phyloP scores from a whole-genome alignment of 2,329 filamentous ascomycete species.

The Aspergillus floridensis region DNA sequence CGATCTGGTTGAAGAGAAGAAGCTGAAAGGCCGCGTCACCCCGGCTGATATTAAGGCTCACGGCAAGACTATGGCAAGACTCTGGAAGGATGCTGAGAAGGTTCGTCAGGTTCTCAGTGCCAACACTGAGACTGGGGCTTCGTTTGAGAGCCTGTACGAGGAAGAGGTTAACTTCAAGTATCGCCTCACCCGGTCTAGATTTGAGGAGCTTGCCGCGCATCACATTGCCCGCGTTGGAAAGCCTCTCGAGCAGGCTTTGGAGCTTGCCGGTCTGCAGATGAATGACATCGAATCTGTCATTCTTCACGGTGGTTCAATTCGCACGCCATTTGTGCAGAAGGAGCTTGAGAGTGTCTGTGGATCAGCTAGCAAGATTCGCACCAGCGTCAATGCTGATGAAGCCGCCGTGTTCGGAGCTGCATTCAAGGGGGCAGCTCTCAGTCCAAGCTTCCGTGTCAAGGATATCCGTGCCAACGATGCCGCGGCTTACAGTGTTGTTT shows the following conservation, averaged over 20 bases:
- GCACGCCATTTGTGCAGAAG: slow-evolving; percentile 93
- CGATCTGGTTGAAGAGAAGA: slow-evolving; percentile 70
- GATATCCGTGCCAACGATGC: slow-evolving; percentile 84
- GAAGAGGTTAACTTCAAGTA: slow-evolving; percentile 93
- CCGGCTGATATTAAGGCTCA: slow-evolving; percentile 59
- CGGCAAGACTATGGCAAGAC: slow-evolving; percentile 80
- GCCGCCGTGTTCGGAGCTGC: slow-evolving; percentile 93
- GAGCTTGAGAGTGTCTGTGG: slow-evolving; percentile 74
- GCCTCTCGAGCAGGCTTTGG: slow-evolving; percentile 72
- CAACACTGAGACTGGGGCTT: slow-evolving; percentile 75
- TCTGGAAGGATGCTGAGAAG: slow-evolving; percentile 90
- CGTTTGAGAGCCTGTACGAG: slow-evolving; percentile 79
- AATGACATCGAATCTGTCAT: slow-evolving; percentile 84
- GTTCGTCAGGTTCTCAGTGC: slow-evolving; percentile 87
- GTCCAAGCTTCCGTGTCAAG: slow-evolving; percentile 95
- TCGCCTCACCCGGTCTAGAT: slow-evolving; percentile 75
- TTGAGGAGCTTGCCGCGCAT: slow-evolving; percentile 71
- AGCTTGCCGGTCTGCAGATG: slow-evolving; percentile 68
- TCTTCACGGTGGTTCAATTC: slow-evolving; percentile 82
- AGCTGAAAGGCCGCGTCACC: slow-evolving; percentile 42
- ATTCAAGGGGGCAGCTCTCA: slow-evolving; percentile 88
- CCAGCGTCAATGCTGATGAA: slow-evolving; percentile 96
- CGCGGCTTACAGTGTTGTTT: slow-evolving; percentile 67
- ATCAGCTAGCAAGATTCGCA: slow-evolving; percentile 73
- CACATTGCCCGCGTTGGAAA: slow-evolving; percentile 66